A percentile compares a stretch with the other conserved stretches of the same genome.
Conservation (phyloP, 2,329 filamentous ascomycete genomes). For the Sporothrix inflata region DNA sequence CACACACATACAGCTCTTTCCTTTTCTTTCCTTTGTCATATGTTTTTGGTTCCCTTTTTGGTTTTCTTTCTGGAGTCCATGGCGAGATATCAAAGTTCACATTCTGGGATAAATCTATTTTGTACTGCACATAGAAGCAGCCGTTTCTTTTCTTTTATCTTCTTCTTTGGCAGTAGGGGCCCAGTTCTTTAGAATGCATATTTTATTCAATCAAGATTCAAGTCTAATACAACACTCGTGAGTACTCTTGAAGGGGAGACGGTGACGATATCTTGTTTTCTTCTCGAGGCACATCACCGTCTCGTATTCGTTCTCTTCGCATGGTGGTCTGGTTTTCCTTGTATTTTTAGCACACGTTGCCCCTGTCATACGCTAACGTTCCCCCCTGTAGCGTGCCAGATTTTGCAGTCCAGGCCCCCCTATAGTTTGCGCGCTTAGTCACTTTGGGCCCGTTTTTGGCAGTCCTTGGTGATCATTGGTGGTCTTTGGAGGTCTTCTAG, state of each 20-base stretch:
- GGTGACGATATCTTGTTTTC: background rate
- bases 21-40: background rate
- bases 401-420: background rate
- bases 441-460: background rate
- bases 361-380: background rate
- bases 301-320: background rate
- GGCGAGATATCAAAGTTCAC: slow-evolving; percentile 4
- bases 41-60: background rate
- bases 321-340: background rate
- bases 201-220: background rate
- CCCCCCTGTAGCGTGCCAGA: background rate
- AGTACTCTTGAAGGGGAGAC: background rate
- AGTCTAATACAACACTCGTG: background rate
- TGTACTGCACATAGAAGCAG: background rate
- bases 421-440: background rate
- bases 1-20: background rate
- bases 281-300: background rate
- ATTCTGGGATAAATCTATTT: slow-evolving; percentile 1
- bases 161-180: background rate
- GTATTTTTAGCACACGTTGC: background rate
- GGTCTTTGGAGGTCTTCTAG: too few species aligned
- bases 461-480: background rate
- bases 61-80: background rate
- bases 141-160: background rate
- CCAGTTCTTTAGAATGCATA: background rate